Percentiles rank a stretch among this genome's conserved stretches.
phyloP scores from a whole-genome alignment of 2,329 filamentous ascomycete genomes.

The Trichoderma citrinoviride region DNA sequence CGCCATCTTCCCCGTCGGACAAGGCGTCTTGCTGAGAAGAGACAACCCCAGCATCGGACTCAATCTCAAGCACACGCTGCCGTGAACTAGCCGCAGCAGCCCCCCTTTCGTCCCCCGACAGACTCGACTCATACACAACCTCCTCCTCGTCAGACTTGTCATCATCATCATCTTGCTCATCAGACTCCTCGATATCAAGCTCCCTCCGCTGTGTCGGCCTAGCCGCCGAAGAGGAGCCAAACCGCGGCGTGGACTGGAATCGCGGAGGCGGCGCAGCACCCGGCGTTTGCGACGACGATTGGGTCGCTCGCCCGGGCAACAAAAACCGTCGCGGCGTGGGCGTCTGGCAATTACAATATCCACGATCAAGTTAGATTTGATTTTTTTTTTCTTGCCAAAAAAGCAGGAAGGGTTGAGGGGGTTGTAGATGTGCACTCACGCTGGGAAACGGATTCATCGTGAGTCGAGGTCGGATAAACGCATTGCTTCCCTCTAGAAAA shows the following conservation, averaged over 20 bases:
- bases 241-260: conserved; percentile 42
- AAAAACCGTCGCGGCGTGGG: conserved; percentile 41
- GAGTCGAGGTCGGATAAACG: background rate
- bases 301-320: conserved; percentile 36
- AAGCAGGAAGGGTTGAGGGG: background rate
- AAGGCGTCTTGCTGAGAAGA: conserved; percentile 23
- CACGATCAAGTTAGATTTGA: too few relatives aligned
- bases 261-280: conserved; percentile 32
- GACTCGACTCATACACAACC: conserved; percentile 16
- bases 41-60: conserved; percentile 28
- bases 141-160: too few relatives aligned
- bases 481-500: background rate
- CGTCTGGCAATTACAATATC: conserved; percentile 34
- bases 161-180: conserved; percentile 27
- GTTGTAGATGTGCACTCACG: background rate
- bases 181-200: conserved; percentile 36
- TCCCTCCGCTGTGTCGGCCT: conserved; percentile 32
- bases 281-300: conserved; percentile 35
- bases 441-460: conserved; percentile 22
- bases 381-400: background rate
- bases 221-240: conserved; percentile 35
- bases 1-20: background rate
- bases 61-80: conserved; percentile 32
- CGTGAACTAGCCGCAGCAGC: conserved; percentile 19
- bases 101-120: conserved; percentile 13